Conservation (phyloP, 148 eudicot species). For the Heliosperma pusillum region DNA sequence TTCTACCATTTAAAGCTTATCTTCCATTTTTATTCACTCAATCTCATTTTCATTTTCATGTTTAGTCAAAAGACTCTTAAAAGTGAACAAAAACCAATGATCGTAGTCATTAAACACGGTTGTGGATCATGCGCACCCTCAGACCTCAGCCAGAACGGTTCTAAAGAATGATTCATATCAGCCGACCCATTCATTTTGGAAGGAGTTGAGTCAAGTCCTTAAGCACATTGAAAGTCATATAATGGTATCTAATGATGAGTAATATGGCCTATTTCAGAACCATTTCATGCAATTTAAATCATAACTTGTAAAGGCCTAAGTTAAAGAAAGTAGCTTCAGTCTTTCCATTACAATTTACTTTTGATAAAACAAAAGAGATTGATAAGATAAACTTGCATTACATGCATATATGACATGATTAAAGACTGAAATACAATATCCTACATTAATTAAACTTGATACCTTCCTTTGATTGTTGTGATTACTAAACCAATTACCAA, state of each 20-base stretch:
- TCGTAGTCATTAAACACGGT: background rate
- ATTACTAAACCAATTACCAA: background rate
- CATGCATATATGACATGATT: constrained; percentile 8
- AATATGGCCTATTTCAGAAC: constrained; percentile 21
- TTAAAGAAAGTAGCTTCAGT: constrained; percentile 5
- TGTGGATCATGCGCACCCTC: no score
- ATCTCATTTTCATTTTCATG: background rate
- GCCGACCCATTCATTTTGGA: no score
- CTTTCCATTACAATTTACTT: constrained; percentile 27
- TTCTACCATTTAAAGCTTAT: background rate
- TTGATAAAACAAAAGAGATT: constrained; percentile 4
- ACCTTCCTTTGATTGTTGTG: no score
- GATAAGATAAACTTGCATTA: constrained; percentile 22
- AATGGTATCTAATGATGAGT: constrained; percentile 26
- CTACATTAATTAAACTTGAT: constrained; percentile 1
- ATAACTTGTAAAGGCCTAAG: constrained; percentile 22
- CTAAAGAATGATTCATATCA: no score
- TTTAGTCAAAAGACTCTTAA: constrained; percentile 20
- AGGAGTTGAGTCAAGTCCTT: constrained; percentile 26
- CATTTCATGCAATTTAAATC: constrained; percentile 31
- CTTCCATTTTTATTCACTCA: background rate
- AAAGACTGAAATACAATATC: background rate
- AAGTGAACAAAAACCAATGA: background rate
- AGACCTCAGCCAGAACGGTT: no score
- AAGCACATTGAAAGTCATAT: constrained; percentile 17